Evolutionary conservation across 768 basidiomycete species (phyloP), one percentile per base, ranked within the genome.

Genomic region (Leccinellum luteum): DNA sequence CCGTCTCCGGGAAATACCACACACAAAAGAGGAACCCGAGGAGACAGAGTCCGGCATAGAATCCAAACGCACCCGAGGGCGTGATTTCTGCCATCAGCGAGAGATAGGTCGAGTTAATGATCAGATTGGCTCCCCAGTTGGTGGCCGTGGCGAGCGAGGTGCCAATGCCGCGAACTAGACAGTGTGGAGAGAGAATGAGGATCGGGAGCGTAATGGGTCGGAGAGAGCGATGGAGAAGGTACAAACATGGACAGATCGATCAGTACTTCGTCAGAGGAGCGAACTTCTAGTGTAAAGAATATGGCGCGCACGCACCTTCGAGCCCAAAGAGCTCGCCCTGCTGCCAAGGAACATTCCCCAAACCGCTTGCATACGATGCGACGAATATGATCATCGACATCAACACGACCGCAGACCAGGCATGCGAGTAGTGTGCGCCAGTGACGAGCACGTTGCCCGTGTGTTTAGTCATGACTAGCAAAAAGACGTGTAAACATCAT

Each of bases 341-440:
- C 65, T 91, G 89, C 91, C 91, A 92, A 0, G 91, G 91, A 2
- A 91, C 84, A 64, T 90, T 89, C 1, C 90, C 90, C 15, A 91
- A 73, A 4, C 90, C 87, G 3, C 82, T 87, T 0, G 89, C 92
- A 65, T 93, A 94, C 10, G 86, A 86, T 1, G 87, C 87, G 21
- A 92, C 90, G 72, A 87, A 93, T 62, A 89, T 67, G 61, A 94
- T 84, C 88, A 93, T 92, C n/a, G 86, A 81, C 6, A 86, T 59
- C n/a, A 92, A 70, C 3, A 92, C 87, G 56, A 89, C 73, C 1
- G 79, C 80, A 5, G 86, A 87, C 85, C 85, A 90, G 15, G 77
- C 68, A 28, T 68, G 78, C 3, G 85, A 77, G 65, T 89, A 90
- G 23, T 79, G 68, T 14, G 78, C 75, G 3, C 85, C 85, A 21